phyloP scores from a whole-genome alignment of 495 filamentous ascomycete genomes.

The Penicillium nucicola region DNA sequence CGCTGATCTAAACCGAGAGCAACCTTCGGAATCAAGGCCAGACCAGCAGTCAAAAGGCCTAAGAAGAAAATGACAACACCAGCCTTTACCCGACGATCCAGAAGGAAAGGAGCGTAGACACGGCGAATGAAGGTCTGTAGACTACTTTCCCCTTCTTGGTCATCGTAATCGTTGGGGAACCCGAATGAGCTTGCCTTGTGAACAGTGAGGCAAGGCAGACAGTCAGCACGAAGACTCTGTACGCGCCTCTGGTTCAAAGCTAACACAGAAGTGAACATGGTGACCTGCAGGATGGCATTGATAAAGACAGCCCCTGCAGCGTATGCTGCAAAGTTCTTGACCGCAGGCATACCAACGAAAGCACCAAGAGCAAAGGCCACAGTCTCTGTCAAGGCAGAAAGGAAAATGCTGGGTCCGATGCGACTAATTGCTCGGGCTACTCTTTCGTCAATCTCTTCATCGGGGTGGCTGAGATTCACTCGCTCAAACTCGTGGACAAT shows the following conservation, averaged over 20 bases:
- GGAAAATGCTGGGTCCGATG: constrained; percentile 95
- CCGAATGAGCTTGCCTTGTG: constrained; percentile 56
- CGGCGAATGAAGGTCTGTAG: constrained; percentile 86
- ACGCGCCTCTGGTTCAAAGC: constrained; percentile 86
- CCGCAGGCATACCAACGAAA: constrained; percentile 95
- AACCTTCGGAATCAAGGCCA: constrained; percentile 81
- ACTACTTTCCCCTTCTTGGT: constrained; percentile 61
- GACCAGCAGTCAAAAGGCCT: constrained; percentile 78
- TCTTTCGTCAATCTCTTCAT: constrained; percentile 78
- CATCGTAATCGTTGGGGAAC: constrained; percentile 60
- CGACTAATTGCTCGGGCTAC: constrained; percentile 82
- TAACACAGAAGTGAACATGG: constrained; percentile 91
- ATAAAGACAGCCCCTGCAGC: constrained; percentile 95
- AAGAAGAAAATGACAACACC: constrained; percentile 74
- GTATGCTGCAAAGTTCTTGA: constrained; percentile 94
- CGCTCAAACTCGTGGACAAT: constrained; percentile 98
- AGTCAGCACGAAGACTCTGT: constrained; percentile 84
- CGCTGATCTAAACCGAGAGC: constrained; percentile 89
- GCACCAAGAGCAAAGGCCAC: constrained; percentile 89
- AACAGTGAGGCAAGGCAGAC: constrained; percentile 82
- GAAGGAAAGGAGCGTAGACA: constrained; percentile 75
- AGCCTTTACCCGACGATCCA: constrained; percentile 75
- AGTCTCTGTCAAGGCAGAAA: constrained; percentile 91
- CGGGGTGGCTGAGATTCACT: constrained; percentile 83
- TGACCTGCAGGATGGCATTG: constrained; percentile 91